A percentile compares a stretch with the other conserved stretches of the same genome.
These are phyloP conservation scores for Nepenthes gracilis DNA, from an alignment of 148 eudicot species.

Conservation along the genomic window DNA sequence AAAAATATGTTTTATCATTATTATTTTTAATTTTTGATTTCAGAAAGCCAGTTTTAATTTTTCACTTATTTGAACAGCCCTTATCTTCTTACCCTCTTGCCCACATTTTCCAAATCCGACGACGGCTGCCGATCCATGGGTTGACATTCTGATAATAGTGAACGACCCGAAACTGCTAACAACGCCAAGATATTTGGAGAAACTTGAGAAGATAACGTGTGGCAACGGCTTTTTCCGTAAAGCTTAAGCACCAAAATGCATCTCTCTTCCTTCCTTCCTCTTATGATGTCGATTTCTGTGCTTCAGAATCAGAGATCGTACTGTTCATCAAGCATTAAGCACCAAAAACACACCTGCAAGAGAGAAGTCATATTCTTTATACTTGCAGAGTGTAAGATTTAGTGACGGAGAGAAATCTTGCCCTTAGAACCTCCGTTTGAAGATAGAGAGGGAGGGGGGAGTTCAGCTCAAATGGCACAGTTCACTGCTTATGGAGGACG, in stretches of 20 bases:
- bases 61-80: no score
- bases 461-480: constrained; percentile 16
- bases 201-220: constrained; percentile 25
- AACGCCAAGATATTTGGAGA: constrained; percentile 4
- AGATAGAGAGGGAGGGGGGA: constrained; percentile 12
- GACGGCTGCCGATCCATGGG: neutral
- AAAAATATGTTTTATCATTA: no score
- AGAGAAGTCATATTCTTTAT: no score
- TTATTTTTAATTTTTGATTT: no score
- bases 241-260: neutral
- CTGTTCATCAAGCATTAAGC: no score
- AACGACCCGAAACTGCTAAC: neutral
- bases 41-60: no score
- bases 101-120: neutral
- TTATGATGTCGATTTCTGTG: neutral
- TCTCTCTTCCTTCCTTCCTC: constrained; percentile 1
- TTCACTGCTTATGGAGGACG: constrained; percentile 34
- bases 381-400: neutral
- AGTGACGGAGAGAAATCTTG: neutral
- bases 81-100: no score
- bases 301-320: neutral
- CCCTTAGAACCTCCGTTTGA: neutral
- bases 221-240: constrained; percentile 47
- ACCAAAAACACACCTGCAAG: no score
- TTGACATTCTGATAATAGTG: neutral